These are phyloP conservation scores for Exophiala oligosperma DNA, from an alignment of 2,329 filamentous ascomycete genomes.

Conservation along the genomic window DNA sequence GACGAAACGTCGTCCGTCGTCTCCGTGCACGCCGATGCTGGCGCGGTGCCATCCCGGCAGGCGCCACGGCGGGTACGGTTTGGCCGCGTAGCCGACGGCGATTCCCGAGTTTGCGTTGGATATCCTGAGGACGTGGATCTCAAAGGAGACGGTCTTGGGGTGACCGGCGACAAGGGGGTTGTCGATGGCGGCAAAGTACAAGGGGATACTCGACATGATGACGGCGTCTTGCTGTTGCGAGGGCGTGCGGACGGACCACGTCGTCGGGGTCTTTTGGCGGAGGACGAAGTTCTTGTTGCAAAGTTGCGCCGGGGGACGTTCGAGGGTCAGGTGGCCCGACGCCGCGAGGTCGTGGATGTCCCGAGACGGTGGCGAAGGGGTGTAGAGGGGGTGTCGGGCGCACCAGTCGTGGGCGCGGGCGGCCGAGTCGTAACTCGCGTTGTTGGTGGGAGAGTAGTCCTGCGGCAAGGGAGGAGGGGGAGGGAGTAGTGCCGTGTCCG, in stretches of 20 bases:
- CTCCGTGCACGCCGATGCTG: slow-evolving; percentile 61
- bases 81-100: slow-evolving; percentile 60
- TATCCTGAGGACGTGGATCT: slow-evolving; percentile 51
- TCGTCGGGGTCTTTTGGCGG: slow-evolving; percentile 10
- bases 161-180: slow-evolving; percentile 48
- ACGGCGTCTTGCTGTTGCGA: slow-evolving; percentile 50
- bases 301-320: slow-evolving; percentile 34
- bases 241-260: slow-evolving; percentile 47
- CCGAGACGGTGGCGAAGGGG: slow-evolving; percentile 45
- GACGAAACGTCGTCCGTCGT: slow-evolving; percentile 63
- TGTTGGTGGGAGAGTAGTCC: slow-evolving; percentile 56
- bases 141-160: slow-evolving; percentile 60
- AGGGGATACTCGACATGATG: slow-evolving; percentile 55
- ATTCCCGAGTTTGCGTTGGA: slow-evolving; percentile 53
- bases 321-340: slow-evolving; percentile 46
- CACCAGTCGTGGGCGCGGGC: slow-evolving; percentile 59
- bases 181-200: slow-evolving; percentile 56
- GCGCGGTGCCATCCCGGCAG: slow-evolving; percentile 65
- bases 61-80: slow-evolving; percentile 62
- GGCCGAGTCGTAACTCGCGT: slow-evolving; percentile 56
- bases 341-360: slow-evolving; percentile 45
- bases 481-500: slow-evolving; percentile 60
- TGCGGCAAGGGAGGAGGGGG: slow-evolving; percentile 59
- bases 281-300: slow-evolving; percentile 5
- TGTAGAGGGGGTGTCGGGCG: slow-evolving; percentile 51